A percentile compares a stretch with the other conserved stretches of the same genome.
These are phyloP conservation scores for Pichia heedii DNA, from an alignment of 805 yeast species.

Conservation along the genomic window DNA sequence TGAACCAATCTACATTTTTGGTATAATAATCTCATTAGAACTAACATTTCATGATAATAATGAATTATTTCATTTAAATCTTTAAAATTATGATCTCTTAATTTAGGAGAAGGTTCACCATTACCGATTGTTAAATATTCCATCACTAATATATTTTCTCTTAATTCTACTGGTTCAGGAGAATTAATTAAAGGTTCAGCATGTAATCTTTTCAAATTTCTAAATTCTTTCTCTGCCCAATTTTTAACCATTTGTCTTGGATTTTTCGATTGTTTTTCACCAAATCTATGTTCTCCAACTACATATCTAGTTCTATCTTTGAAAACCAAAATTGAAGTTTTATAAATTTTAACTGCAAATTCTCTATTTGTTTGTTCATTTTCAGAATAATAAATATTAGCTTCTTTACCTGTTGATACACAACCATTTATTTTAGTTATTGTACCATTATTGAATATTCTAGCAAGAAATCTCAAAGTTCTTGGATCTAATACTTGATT, in stretches of 20 bases:
- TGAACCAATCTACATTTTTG: conserved; percentile 87
- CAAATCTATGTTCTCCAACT: conserved; percentile 90
- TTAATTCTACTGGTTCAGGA: conserved; percentile 85
- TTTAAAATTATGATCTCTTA: conserved; percentile 72
- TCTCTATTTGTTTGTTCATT: conserved; percentile 40
- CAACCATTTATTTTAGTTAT: conserved; percentile 88
- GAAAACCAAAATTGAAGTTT: conserved; percentile 93
- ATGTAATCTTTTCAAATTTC: conserved; percentile 80
- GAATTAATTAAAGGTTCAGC: conserved; percentile 70
- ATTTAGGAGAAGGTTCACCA: conserved; percentile 86
- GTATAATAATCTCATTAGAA: conserved; percentile 79
- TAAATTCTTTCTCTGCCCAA: conserved; percentile 97
- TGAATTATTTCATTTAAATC: conserved; percentile 55
- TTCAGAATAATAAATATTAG: conserved; percentile 88
- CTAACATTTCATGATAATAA: conserved; percentile 69
- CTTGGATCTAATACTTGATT: conserved; percentile 96
- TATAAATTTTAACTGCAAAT: conserved; percentile 87
- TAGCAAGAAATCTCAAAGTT: conserved; percentile 73
- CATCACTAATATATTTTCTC: conserved; percentile 90
- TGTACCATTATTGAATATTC: conserved; percentile 74
- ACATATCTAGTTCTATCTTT: conserved; percentile 95
- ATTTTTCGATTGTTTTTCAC: conserved; percentile 75
- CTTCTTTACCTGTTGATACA: conserved; percentile 94
- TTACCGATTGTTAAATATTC: conserved; percentile 71
- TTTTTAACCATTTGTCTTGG: conserved; percentile 96